Conservation (phyloP, 1,139 yeast genomes). For the Debaryomyces udenii region DNA sequence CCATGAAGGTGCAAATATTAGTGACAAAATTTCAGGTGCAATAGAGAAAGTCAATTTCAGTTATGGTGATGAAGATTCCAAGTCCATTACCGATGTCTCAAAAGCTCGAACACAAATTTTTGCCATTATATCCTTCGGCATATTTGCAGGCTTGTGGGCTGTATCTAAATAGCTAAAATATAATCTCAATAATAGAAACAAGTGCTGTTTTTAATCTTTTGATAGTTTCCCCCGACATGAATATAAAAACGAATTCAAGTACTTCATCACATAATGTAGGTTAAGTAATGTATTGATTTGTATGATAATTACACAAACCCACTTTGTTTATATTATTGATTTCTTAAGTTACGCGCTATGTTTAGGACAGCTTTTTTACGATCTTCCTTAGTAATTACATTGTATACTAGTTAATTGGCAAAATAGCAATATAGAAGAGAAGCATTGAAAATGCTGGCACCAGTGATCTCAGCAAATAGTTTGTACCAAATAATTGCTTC, state of each 20-base stretch:
- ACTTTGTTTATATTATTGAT: constrained; percentile 6
- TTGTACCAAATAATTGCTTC: constrained; percentile 30
- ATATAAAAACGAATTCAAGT: too few species aligned
- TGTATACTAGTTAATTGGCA: too few species aligned
- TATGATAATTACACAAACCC: constrained; percentile 8
- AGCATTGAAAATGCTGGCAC: constrained; percentile 4
- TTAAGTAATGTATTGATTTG: neutral
- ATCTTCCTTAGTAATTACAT: too few species aligned
- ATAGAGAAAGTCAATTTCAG: constrained; percentile 4
- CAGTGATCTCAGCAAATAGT: constrained; percentile 24
- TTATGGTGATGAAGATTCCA: constrained; percentile 9
- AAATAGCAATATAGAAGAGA: too few species aligned
- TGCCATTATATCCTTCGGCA: constrained; percentile 20
- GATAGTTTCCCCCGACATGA: too few species aligned
- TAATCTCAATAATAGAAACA: too few species aligned
- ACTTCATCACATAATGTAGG: neutral
- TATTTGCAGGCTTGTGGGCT: constrained; percentile 27
- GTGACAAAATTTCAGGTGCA: neutral
- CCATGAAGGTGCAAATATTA: neutral
- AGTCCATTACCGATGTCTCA: constrained; percentile 14
- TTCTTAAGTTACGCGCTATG: constrained; percentile 7
- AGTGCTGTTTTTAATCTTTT: too few species aligned
- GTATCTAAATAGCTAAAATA: constrained; percentile 15
- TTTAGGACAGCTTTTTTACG: neutral
- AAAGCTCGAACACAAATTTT: constrained; percentile 19